Evolutionary conservation across 2,329 filamentous ascomycete species (phyloP), one percentile per base, ranked within the genome.

Genomic region (Aspergillus chevalieri): DNA sequence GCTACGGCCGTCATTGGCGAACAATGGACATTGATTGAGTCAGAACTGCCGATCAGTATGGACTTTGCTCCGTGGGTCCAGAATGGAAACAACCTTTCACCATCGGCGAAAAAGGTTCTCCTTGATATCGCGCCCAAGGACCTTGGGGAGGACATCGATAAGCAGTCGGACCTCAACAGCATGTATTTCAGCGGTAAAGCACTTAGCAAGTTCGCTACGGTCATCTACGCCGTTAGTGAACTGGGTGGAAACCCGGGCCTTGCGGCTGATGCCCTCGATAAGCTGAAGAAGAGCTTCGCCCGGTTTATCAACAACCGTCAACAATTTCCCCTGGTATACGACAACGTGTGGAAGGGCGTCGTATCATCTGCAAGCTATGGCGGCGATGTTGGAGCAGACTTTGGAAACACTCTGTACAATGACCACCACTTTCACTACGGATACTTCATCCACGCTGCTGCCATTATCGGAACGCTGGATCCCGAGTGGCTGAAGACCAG

Each of bases 121-220:
- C 71, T 74, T 33, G 73, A 78, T 1, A 75, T 84, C 7, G 86
- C 89, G 1, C 74, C 78, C n/a, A 78, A 76, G 17, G 93, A 98
- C 66, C 73, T 95, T 1, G 78, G 81, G 1, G 85, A 93, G 68
- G 79, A 90, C 64, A 88, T 96, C 68, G 68, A 75, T n/a, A 73
- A 74, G 0, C 85, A 93, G 62, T 82, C 83, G 4, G 81, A 93
- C 55, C 74, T 88, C 33, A 81, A 92, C 64, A 95, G 89, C 34
- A 91, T 95, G 83, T 97, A 97, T 69, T 96, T 86, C 68, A 87
- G 87, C 58, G 93, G 93, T 58, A 97, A 92, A 76, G 86, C 83
- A 1, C 71, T 93, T 15, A 85, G 84, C 54, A 92, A 92, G 65
- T 91, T 89, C 66, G 87, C 86, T 1, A 74, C 75, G 14, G 73